Evolutionary conservation across 805 yeast genomes (phyloP).

Genomic region (Henningerozyma blattae): DNA sequence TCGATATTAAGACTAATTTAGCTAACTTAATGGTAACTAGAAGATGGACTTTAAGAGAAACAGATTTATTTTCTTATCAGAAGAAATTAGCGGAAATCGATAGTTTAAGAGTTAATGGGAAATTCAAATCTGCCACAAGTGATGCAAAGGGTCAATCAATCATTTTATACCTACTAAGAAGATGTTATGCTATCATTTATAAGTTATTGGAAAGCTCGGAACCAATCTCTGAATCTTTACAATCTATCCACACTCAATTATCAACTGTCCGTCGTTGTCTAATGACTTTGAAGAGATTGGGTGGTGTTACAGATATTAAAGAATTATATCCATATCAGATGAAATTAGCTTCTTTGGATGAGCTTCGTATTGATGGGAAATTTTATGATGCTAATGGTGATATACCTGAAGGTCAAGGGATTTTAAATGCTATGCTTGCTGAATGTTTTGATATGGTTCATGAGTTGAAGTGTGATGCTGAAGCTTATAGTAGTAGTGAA

Average conservation of each 20-base stretch:
- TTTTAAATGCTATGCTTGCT: conserved; percentile 78
- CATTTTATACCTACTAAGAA: conserved; percentile 65
- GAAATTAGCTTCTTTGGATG: conserved; percentile 84
- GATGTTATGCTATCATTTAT: conserved; percentile 86
- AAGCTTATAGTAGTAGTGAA: conserved; percentile 28
- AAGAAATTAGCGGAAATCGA: conserved; percentile 64
- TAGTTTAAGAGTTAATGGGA: conserved; percentile 52
- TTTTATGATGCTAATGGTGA: conserved; percentile 70
- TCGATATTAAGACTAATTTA: conserved; percentile 55
- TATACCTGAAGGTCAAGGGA: conserved; percentile 97
- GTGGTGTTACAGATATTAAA: conserved; percentile 77
- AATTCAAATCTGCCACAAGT: conserved; percentile 30
- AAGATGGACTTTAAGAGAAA: conserved; percentile 95
- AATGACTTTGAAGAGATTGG: conserved; percentile 81
- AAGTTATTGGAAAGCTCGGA: conserved; percentile 83
- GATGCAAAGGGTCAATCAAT: conserved; percentile 46
- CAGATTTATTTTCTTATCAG: conserved; percentile 82
- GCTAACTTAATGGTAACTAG: conserved; percentile 82
- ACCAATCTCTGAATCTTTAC: conserved; percentile 89
- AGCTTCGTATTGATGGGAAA: conserved; percentile 80
- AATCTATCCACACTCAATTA: conserved; percentile 87
- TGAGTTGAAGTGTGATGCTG: conserved; percentile 78
- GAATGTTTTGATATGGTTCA: conserved; percentile 92
- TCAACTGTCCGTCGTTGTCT: conserved; percentile 85
- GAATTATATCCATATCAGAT: conserved; percentile 94